Base-by-base conservation (phyloP, 805 yeast genomes). In the Lachancea sp. region DNA sequence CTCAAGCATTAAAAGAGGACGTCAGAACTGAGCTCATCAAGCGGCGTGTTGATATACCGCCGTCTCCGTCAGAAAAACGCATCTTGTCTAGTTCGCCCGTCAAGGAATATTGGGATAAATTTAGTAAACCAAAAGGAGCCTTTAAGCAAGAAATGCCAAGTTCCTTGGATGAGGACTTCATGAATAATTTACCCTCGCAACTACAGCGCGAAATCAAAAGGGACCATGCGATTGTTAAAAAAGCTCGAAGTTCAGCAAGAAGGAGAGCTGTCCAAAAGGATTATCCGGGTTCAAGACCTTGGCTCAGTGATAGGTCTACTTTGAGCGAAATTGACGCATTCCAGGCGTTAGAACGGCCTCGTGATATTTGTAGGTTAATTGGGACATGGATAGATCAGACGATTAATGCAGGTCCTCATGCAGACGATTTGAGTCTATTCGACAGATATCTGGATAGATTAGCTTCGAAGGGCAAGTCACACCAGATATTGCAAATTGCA, bases 91-190 rank as follows among this genome's bases (percentile, higher is more conserved):
- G 31, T 8, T 44, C 47, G 11, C 44, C 47, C 7, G 40, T 40
- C 9, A 44, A 44, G 17, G 40, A 44, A 8, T 40, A 40, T 24
- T 44, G 46, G 29, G 40, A 41, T 15, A 45, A 34, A 29, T 40
- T 50, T 43, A 3, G 39, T 41, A 48, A 46, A 49, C 40, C 56
- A 37, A 28, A 41, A 5, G 40, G 17, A 11, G 31, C 34, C 4
- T 20, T 15, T 8, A 25, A 34, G 26, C 35, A 37, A 13, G 42
- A 40, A 3, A 43, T 56, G 20, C 62, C 61, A 5, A 51, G 51
- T 30, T 50, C 72, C n/a, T 68, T 81, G 25, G 87, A 86, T 51
- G 68, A 78, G 71, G 75, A 71, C 2, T 84, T 83, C 1, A 75
- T 85, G 51, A 65, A 71, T 9, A 74, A 70, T 34, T 60, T 88